Conservation (phyloP, 2,329 filamentous ascomycete genomes). For the Ceratocystis harringtonii region DNA sequence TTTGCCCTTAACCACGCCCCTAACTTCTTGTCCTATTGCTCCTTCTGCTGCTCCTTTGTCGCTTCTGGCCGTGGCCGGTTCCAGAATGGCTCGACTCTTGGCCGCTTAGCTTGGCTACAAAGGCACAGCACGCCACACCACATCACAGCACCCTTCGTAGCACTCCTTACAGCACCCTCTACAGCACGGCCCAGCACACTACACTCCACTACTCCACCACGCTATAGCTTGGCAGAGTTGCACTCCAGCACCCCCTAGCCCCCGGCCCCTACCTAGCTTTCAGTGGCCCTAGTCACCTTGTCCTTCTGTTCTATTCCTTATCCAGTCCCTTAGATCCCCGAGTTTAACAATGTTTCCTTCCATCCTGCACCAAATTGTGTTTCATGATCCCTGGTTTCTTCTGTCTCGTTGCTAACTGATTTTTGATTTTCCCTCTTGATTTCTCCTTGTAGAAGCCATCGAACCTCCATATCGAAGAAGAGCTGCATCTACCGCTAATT, state of each 20-base stretch:
- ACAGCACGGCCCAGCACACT: too few species aligned
- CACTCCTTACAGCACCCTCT: too few species aligned
- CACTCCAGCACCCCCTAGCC: background rate
- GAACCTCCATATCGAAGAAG: slow-evolving; percentile 33
- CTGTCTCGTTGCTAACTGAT: background rate
- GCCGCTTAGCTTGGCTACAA: background rate
- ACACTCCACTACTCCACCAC: too few species aligned
- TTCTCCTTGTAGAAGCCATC: slow-evolving; percentile 10
- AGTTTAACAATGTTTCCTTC: background rate
- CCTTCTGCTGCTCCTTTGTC: background rate
- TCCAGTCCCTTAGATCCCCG: background rate
- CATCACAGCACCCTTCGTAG: background rate
- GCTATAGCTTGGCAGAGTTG: background rate
- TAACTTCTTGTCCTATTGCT: background rate
- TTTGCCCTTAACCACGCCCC: background rate
- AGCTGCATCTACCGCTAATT: slow-evolving; percentile 46
- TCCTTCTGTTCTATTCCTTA: background rate
- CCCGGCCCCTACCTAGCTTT: background rate
- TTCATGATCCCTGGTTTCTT: slow-evolving; percentile 11
- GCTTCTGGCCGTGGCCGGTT: slow-evolving; percentile 13
- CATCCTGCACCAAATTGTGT: slow-evolving; percentile 7
- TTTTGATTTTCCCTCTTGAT: slow-evolving; percentile 17
- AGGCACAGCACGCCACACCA: background rate
- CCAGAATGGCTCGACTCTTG: background rate
- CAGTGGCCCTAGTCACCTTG: background rate